Base-by-base conservation (phyloP, 75 land plant genomes). In the Pseudotsuga menziesii region DNA sequence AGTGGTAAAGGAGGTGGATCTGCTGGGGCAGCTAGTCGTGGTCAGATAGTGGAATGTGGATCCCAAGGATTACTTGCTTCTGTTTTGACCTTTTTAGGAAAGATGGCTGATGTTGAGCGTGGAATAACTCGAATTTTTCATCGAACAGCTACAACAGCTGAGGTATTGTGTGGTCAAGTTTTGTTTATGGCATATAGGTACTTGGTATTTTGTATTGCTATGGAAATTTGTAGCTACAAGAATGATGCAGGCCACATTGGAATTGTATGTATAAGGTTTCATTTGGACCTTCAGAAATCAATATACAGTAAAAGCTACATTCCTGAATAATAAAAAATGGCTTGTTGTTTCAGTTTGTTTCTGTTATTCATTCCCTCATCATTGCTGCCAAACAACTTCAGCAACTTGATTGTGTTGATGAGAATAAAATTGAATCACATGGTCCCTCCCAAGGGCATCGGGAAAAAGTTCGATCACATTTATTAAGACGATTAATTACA, bases 41-140 rank as follows among this genome's bases (percentile, higher is more conserved):
- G 77, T 16, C 44, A 44, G 12, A n/a, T 35, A 76, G 63, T 17
- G 12, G 55, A 77, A 15, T 79, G 84, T 60, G 83, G 84, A 17
- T n/a, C 82, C 19, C 75, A 80, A 58, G 62, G 73, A 75, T 11
- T 90, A 8, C 72, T 96, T 60, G 91, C 86, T n/a, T 86, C 88
- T 17, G 91, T 94, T 78, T 82, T 97, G 74, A 79, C 70, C 17
- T 57, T 83, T 67, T 79, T 97, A 22, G 95, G 87, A 67, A 90
- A 80, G 81, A 61, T 88, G 79, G 90, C 92, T 76, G 99, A 97
- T 85, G 76, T 97, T 79, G 91, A 97, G 74, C 94, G 99, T 73
- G 99, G 99, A 67, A 94, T 97, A 60, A 88, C 98, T 7, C 91
- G 98, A 79, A 89, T 92, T 63, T 94, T 92, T 82, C 99, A 94